A percentile compares a stretch with the other conserved stretches of the same genome.
Conservation (phyloP, 2,329 filamentous ascomycete genomes). For the Fonsecaea pedrosoi region DNA sequence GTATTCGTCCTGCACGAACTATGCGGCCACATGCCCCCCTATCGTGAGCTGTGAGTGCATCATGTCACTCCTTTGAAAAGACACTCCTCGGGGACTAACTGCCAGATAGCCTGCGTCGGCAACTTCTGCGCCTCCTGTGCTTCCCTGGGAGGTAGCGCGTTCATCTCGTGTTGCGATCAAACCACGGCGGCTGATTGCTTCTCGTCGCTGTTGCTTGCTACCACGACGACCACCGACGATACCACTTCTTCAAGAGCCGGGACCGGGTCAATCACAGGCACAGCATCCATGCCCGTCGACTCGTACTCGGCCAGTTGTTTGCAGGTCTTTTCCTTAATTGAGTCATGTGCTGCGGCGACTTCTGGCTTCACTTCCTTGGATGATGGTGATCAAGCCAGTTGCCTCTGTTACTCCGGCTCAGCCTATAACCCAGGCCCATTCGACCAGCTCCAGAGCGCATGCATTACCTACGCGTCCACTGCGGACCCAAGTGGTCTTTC, state of each 20-base stretch:
- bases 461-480: conserved; percentile 15
- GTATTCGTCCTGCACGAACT: conserved; percentile 11
- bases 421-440: conserved; percentile 8
- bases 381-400: conserved; percentile 16
- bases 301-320: conserved; percentile 9
- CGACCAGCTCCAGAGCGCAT: conserved; percentile 18
- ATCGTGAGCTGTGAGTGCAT: neutral
- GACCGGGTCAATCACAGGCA: neutral
- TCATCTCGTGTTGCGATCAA: conserved; percentile 10
- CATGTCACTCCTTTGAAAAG: neutral
- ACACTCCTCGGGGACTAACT: neutral
- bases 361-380: conserved; percentile 9
- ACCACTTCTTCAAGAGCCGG: neutral
- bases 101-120: conserved; percentile 8
- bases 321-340: conserved; percentile 7
- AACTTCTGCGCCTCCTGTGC: conserved; percentile 13
- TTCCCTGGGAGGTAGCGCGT: conserved; percentile 1
- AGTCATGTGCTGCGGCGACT: conserved; percentile 10
- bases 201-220: conserved; percentile 7
- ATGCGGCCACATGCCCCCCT: conserved; percentile 6
- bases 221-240: neutral
- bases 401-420: conserved; percentile 10
- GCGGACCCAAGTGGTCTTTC: conserved; percentile 10
- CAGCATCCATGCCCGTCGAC: conserved; percentile 1
- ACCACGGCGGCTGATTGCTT: conserved; percentile 10